A percentile compares a stretch with the other conserved stretches of the same genome.
phyloP scores from a whole-genome alignment of 345 rosid species.

The Sapria himalayana region DNA sequence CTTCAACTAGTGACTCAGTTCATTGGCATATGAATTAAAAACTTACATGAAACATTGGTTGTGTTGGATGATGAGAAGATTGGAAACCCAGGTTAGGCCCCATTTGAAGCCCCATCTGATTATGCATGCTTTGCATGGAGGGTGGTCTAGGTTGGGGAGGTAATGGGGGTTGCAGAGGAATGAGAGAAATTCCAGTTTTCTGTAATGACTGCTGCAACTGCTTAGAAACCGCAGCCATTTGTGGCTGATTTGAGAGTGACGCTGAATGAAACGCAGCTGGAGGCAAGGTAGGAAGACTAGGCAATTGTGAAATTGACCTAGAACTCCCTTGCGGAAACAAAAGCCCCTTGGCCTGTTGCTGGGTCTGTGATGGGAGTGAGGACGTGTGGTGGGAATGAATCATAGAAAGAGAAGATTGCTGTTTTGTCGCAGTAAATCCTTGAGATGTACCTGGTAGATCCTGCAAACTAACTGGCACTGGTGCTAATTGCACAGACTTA shows the following conservation, averaged over 20 bases:
- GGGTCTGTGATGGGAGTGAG: constrained; percentile 28
- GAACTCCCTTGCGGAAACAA: constrained; percentile 25
- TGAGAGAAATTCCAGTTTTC: constrained; percentile 29
- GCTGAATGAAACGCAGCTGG: constrained; percentile 32
- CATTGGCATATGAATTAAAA: too few species aligned
- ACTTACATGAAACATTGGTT: constrained; percentile 64
- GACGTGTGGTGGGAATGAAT: constrained; percentile 42
- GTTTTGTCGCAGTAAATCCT: constrained; percentile 28
- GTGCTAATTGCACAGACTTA: constrained; percentile 24
- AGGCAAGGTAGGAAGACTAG: constrained; percentile 32
- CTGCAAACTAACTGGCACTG: constrained; percentile 26
- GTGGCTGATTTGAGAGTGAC: constrained; percentile 44
- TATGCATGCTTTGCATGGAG: constrained; percentile 30
- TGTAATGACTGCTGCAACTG: constrained; percentile 60
- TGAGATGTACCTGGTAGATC: constrained; percentile 34
- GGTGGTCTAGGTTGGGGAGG: constrained; percentile 32
- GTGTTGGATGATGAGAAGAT: constrained; percentile 59
- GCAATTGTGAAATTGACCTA: constrained; percentile 31
- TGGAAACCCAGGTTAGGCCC: constrained; percentile 51
- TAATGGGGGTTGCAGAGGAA: constrained; percentile 42
- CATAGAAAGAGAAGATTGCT: constrained; percentile 32
- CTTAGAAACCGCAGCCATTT: constrained; percentile 26
- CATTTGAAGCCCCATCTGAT: constrained; percentile 44
- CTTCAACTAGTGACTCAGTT: too few species aligned
- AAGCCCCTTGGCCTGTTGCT: constrained; percentile 48